phyloP scores from a whole-genome alignment of 306 rosid species.

The Alnus rubra region DNA sequence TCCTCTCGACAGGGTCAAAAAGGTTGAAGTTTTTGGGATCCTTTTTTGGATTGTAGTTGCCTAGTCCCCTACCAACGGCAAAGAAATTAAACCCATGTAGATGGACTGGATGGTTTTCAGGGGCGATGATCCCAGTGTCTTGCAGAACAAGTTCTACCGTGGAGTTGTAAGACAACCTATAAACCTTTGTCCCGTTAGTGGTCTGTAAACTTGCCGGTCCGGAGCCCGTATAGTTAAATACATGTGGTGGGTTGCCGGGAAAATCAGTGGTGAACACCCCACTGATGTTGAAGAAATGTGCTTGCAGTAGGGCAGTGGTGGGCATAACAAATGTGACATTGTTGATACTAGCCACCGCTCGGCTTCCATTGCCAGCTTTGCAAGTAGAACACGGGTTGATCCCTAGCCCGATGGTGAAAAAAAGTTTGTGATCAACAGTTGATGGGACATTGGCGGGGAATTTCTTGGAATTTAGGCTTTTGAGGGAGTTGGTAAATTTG shows the following conservation, averaged over 20 bases:
- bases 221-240: constrained; percentile 56
- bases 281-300: constrained; percentile 60
- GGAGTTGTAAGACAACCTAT: constrained; percentile 51
- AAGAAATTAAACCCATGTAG: constrained; percentile 88
- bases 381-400: constrained; percentile 70
- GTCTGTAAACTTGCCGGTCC: constrained; percentile 49
- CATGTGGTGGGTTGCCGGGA: constrained; percentile 57
- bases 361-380: constrained; percentile 72
- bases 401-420: constrained; percentile 69
- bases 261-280: constrained; percentile 83
- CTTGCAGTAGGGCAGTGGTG: constrained; percentile 67
- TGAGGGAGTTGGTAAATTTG: constrained; percentile 47
- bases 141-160: constrained; percentile 71
- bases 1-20: constrained; percentile 83
- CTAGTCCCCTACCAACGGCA: constrained; percentile 62
- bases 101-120: constrained; percentile 86
- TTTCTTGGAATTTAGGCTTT: constrained; percentile 67
- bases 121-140: constrained; percentile 62
- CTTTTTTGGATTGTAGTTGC: constrained; percentile 55
- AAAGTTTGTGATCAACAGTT: constrained; percentile 57
- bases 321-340: constrained; percentile 88
- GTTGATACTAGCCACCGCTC: constrained; percentile 66
- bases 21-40: constrained; percentile 65
- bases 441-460: constrained; percentile 70
- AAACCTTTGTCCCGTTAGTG: constrained; percentile 50